Evolutionary conservation across 805 yeast species (phyloP).

Genomic region (Sungouiella blattae): DNA sequence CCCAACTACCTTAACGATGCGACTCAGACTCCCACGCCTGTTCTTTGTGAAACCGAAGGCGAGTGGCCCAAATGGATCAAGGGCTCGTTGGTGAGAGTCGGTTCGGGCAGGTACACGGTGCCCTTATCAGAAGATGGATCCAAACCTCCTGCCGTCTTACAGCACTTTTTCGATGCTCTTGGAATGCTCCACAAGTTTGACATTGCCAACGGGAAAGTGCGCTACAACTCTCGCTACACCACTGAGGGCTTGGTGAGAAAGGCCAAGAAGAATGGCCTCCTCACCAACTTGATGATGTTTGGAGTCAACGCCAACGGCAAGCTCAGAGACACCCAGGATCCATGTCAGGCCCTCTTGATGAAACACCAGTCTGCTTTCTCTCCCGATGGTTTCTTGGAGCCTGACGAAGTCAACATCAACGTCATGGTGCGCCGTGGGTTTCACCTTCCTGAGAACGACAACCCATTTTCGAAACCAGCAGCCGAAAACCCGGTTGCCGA

Average conservation of each 20-base stretch:
- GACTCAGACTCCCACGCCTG: background rate
- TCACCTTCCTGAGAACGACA: background rate
- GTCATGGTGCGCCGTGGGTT: slow-evolving; percentile 1
- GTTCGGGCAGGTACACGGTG: background rate
- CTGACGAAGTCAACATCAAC: background rate
- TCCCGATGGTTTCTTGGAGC: background rate
- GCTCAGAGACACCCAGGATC: slow-evolving; percentile 1
- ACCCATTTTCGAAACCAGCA: background rate
- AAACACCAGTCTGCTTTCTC: background rate
- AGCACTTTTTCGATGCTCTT: background rate
- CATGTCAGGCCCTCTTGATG: background rate
- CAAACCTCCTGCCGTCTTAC: background rate
- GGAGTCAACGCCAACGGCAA: background rate
- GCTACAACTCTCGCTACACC: slow-evolving; percentile 1
- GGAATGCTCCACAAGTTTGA: slow-evolving; percentile 1
- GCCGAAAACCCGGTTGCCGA: background rate
- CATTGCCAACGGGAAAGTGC: slow-evolving; percentile 1
- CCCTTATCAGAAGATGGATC: background rate
- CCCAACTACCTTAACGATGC: background rate
- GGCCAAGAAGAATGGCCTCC: slow-evolving; percentile 1
- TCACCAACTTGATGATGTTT: slow-evolving; percentile 1
- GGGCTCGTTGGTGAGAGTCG: slow-evolving; percentile 1
- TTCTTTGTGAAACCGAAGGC: background rate
- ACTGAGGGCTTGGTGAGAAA: background rate
- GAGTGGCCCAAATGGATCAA: background rate